Percentiles rank a stretch among this genome's conserved stretches.
Evolutionary conservation across 495 filamentous ascomycete genomes (phyloP).

Genomic region (Aspergillus coremiiformis): DNA sequence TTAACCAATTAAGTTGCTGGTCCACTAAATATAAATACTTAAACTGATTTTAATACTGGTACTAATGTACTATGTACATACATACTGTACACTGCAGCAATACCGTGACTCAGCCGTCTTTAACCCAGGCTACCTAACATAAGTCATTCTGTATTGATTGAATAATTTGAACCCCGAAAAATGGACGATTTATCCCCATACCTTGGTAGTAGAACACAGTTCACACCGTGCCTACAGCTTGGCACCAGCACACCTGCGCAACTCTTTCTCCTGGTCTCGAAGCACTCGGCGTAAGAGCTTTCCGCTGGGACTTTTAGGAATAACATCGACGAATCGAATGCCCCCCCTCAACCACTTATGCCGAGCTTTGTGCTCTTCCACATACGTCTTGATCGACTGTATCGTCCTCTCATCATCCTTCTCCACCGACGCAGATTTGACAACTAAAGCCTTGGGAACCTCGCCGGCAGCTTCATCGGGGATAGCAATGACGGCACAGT

Average conservation of each 20-base stretch:
- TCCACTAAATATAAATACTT: too few species aligned
- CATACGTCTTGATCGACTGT: conserved; percentile 63
- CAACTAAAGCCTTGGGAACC: conserved; percentile 80
- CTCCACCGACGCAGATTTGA: conserved; percentile 56
- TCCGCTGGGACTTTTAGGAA: conserved; percentile 88
- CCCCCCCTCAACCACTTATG: conserved; percentile 90
- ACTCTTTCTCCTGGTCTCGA: conserved; percentile 71
- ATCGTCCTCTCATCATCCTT: conserved; percentile 53
- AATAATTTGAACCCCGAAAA: too few species aligned
- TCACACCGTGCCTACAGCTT: conserved; percentile 49
- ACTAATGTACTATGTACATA: too few species aligned
- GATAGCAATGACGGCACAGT: conserved; percentile 77
- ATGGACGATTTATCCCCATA: too few species aligned
- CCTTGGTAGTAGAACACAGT: too few species aligned
- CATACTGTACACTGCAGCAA: too few species aligned
- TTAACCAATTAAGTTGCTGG: too few species aligned
- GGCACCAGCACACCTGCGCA: conserved; percentile 52
- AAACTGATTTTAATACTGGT: too few species aligned
- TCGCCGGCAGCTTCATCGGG: conserved; percentile 71
- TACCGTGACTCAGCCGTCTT: too few species aligned
- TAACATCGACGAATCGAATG: conserved; percentile 62
- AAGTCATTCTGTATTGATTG: too few species aligned
- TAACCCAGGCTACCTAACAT: too few species aligned
- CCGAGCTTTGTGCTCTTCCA: conserved; percentile 73
- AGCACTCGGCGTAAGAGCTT: conserved; percentile 83